Conservation (phyloP, 2,329 filamentous ascomycete genomes). For the Ascochyta lentis region DNA sequence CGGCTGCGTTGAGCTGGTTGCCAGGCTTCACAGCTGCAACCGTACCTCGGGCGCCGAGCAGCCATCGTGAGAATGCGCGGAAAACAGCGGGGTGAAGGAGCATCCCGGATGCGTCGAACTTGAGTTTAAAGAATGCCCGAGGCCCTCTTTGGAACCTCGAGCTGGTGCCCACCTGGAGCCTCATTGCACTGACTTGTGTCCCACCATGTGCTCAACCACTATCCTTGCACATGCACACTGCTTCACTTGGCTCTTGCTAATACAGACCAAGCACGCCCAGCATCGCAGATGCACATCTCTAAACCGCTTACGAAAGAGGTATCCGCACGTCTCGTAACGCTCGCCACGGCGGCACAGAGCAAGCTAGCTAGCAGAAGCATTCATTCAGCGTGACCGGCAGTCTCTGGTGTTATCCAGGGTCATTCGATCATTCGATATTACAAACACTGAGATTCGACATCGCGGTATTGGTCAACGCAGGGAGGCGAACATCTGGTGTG, state of each 20-base stretch:
- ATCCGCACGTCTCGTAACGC: conserved; percentile 34
- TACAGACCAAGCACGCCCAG: conserved; percentile 27
- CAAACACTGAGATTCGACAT: conserved; percentile 22
- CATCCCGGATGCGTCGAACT: conserved; percentile 20
- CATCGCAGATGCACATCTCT: conserved; percentile 18
- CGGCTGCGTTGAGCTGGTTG: conserved; percentile 31
- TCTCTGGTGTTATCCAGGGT: conserved; percentile 18
- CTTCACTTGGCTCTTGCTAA: conserved; percentile 25
- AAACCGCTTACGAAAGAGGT: conserved; percentile 37
- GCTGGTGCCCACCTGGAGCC: conserved; percentile 13
- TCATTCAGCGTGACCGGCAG: conserved; percentile 22
- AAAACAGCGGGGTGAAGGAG: conserved; percentile 29
- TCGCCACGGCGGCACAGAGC: conserved; percentile 13
- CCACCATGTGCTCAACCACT: conserved; percentile 13
- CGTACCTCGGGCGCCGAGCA: conserved; percentile 38
- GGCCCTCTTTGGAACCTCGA: conserved; percentile 11
- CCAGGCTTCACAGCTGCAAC: conserved; percentile 25
- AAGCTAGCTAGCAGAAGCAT: conserved; percentile 26
- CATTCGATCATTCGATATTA: conserved; percentile 38
- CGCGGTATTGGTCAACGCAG: conserved; percentile 27
- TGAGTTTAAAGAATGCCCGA: conserved; percentile 23
- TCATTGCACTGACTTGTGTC: conserved; percentile 14
- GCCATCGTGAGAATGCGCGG: conserved; percentile 30
- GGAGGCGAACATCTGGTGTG: conserved; percentile 34
- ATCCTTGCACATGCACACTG: conserved; percentile 31